These are phyloP conservation scores for Luzula sylvatica DNA, from an alignment of 176 grass and related monocot species.

Conservation along the genomic window DNA sequence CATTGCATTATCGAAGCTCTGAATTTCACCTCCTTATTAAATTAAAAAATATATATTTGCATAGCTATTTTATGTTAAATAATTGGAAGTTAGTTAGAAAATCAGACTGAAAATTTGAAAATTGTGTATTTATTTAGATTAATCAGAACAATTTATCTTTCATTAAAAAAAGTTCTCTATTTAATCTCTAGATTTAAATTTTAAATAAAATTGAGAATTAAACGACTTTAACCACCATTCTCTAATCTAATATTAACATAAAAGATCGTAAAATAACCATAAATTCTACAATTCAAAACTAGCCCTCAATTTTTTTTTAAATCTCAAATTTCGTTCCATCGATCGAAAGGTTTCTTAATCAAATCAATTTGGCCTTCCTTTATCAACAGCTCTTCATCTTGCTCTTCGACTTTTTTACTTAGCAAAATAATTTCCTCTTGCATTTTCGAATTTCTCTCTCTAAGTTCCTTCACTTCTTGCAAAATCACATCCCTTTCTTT, in stretches of 20 bases:
- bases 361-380: conserved; percentile 73
- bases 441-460: conserved; percentile 21
- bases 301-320: neutral
- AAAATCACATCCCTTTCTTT: conserved; percentile 43
- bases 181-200: too few relatives aligned
- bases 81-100: too few relatives aligned
- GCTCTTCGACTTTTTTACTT: conserved; percentile 42
- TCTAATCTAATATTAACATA: too few relatives aligned
- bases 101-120: neutral
- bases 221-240: too few relatives aligned
- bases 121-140: neutral
- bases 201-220: too few relatives aligned
- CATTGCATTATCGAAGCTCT: conserved; percentile 72
- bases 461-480: conserved; percentile 44
- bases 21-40: conserved; percentile 6
- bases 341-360: conserved; percentile 29
- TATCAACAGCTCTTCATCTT: conserved; percentile 39
- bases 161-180: too few relatives aligned
- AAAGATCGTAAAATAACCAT: too few relatives aligned
- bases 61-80: conserved; percentile 7
- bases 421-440: conserved; percentile 36
- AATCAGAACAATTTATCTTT: too few relatives aligned
- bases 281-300: too few relatives aligned
- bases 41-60: neutral
- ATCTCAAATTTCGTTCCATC: conserved; percentile 23